phyloP scores from a whole-genome alignment of 2,329 filamentous ascomycete species.

The Trichoderma cornu-damae region DNA sequence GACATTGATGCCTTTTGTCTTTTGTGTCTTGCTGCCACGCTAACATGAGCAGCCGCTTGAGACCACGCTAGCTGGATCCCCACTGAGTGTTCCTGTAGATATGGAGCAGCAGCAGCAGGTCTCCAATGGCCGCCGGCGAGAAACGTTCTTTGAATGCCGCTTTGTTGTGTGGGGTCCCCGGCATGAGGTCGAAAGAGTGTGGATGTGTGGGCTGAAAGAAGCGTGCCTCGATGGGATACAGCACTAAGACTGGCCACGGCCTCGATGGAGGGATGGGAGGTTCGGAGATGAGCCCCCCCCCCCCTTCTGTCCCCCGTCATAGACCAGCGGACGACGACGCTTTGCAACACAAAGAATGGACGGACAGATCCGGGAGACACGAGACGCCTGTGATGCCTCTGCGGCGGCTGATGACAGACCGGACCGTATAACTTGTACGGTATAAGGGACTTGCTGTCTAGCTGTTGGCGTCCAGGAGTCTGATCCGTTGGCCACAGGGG shows the following conservation, averaged over 20 bases:
- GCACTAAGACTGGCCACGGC: neutral
- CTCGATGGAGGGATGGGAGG: neutral
- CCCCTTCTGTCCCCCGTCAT: neutral
- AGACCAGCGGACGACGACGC: neutral
- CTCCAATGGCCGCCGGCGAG: conserved; percentile 13
- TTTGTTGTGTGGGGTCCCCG: conserved; percentile 17
- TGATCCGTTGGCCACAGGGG: conserved; percentile 7
- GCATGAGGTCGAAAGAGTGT: neutral
- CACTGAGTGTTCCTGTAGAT: neutral
- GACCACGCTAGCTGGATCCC: neutral
- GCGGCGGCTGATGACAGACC: neutral
- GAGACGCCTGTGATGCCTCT: neutral
- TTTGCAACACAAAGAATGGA: neutral
- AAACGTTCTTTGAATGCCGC: conserved; percentile 5
- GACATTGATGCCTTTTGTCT: no score
- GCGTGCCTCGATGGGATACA: neutral
- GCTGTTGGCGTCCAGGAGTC: conserved; percentile 8
- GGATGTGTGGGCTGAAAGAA: neutral
- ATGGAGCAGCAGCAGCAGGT: neutral
- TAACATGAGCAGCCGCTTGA: neutral
- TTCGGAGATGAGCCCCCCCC: neutral
- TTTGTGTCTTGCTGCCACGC: neutral
- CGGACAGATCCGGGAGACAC: neutral
- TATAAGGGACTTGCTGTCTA: neutral
- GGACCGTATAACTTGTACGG: no score